These are phyloP conservation scores for Corynespora cassiicola DNA, from an alignment of 2,329 filamentous ascomycete species.

Conservation along the genomic window DNA sequence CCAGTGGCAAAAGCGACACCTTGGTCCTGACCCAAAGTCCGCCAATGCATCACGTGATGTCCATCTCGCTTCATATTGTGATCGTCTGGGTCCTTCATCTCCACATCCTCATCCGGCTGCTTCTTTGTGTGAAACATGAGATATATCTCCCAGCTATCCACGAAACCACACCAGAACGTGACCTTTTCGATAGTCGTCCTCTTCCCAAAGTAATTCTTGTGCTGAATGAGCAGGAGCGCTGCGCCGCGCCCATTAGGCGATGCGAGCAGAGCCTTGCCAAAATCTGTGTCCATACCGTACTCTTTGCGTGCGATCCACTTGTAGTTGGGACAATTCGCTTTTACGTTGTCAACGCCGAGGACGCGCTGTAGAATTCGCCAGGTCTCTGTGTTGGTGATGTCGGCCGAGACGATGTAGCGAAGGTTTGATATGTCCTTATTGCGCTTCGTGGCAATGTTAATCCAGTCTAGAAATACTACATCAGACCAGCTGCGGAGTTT, in stretches of 20 bases:
- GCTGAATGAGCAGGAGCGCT: conserved; percentile 5
- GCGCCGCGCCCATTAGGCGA: conserved; percentile 5
- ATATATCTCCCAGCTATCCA: no score
- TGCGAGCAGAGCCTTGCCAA: conserved; percentile 3
- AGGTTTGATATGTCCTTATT: not conserved
- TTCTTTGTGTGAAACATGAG: no score
- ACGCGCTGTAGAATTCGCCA: not conserved
- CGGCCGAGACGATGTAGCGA: not conserved
- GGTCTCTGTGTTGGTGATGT: not conserved
- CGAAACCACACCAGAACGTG: not conserved
- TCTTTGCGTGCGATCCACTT: not conserved
- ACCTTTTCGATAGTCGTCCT: conserved; percentile 2
- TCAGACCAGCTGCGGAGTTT: conserved; percentile 9
- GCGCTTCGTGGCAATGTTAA: not conserved
- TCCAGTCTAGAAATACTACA: conserved; percentile 10
- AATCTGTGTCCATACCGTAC: not conserved
- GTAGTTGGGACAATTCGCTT: not conserved
- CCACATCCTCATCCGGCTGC: no score
- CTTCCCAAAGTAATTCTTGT: conserved; percentile 5
- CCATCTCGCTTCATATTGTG: no score
- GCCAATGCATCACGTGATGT: no score
- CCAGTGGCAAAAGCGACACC: no score
- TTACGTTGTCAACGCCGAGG: not conserved
- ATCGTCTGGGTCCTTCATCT: no score
- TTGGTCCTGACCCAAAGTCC: no score